Conservation (phyloP, 1,284 basidiomycete species). For the Rhodotorula sp. region DNA sequence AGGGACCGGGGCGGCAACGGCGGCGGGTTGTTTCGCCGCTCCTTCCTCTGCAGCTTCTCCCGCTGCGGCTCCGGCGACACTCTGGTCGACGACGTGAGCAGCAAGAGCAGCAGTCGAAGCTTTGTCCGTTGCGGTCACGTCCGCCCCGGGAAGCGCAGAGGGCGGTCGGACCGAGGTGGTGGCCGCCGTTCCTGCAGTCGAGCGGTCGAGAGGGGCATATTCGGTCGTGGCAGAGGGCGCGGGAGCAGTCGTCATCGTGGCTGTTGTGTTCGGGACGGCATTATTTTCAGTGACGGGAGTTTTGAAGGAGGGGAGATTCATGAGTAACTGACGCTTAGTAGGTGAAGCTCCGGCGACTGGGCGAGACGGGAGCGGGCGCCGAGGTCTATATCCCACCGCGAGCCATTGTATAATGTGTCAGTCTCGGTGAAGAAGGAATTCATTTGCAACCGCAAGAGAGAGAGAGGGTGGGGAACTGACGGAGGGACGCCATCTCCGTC, state of each 20-base stretch:
- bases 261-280: neutral
- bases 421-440: too few species aligned
- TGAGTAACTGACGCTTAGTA: conserved; percentile 26
- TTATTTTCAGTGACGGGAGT: too few species aligned
- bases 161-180: conserved; percentile 15
- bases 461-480: conserved; percentile 1
- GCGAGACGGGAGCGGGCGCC: conserved; percentile 7
- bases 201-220: conserved; percentile 33
- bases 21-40: conserved; percentile 18
- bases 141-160: neutral
- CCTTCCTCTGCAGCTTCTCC: conserved; percentile 5
- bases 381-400: neutral
- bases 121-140: conserved; percentile 17
- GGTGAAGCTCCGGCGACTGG: conserved; percentile 3
- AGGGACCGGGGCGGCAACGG: conserved; percentile 31
- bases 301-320: too few species aligned
- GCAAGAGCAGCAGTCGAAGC: conserved; percentile 10
- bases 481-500: conserved; percentile 37
- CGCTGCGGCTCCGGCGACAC: conserved; percentile 4
- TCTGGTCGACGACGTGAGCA: neutral
- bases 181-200: neutral
- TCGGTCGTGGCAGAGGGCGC: conserved; percentile 32
- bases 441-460: neutral
- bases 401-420: neutral
- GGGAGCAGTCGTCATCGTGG: conserved; percentile 9